Evolutionary conservation across 1,284 basidiomycete genomes (phyloP).

Genomic region (Fomitopsis palustris): DNA sequence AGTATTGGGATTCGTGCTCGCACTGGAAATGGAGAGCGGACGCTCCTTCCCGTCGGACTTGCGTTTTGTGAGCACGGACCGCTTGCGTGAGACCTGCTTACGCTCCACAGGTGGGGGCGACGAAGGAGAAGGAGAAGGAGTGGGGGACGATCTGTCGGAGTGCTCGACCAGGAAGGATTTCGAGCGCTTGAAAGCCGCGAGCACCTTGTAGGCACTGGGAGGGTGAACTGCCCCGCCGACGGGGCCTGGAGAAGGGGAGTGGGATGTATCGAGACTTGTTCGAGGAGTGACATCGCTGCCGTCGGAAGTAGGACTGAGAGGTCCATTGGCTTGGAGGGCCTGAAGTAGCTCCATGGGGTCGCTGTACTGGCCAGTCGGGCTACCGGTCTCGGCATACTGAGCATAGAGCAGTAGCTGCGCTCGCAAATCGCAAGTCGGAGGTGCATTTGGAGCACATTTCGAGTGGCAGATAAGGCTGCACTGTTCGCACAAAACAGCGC

Average conservation of each 20-base stretch:
- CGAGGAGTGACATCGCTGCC: slow-evolving; percentile 37
- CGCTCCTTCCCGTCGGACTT: slow-evolving; percentile 24
- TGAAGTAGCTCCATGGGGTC: slow-evolving; percentile 48
- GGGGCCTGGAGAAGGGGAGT: slow-evolving; percentile 23
- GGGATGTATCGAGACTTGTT: slow-evolving; percentile 48
- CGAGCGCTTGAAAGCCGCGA: slow-evolving; percentile 62
- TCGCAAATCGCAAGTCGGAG: slow-evolving; percentile 80
- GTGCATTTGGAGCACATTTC: slow-evolving; percentile 72
- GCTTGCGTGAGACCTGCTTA: slow-evolving; percentile 24
- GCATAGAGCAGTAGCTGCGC: slow-evolving; percentile 70
- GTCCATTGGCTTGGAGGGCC: slow-evolving; percentile 33
- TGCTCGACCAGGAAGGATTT: slow-evolving; percentile 37
- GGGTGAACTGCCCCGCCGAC: slow-evolving; percentile 31
- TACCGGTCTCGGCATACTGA: slow-evolving; percentile 66
- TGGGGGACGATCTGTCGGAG: slow-evolving; percentile 21
- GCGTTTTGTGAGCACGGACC: slow-evolving; percentile 28
- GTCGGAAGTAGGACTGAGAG: slow-evolving; percentile 51
- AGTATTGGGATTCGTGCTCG: slow-evolving; percentile 28
- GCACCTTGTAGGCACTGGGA: slow-evolving; percentile 61
- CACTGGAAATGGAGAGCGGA: slow-evolving; percentile 32
- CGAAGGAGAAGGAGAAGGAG: slow-evolving; percentile 16
- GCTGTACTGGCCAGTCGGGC: slow-evolving; percentile 45
- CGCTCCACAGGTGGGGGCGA: slow-evolving; percentile 4
- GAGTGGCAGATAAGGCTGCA: slow-evolving; percentile 89
- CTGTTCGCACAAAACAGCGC: slow-evolving; percentile 83